These are phyloP conservation scores for Passiflora organensis DNA, from an alignment of 345 rosid species.

Conservation along the genomic window DNA sequence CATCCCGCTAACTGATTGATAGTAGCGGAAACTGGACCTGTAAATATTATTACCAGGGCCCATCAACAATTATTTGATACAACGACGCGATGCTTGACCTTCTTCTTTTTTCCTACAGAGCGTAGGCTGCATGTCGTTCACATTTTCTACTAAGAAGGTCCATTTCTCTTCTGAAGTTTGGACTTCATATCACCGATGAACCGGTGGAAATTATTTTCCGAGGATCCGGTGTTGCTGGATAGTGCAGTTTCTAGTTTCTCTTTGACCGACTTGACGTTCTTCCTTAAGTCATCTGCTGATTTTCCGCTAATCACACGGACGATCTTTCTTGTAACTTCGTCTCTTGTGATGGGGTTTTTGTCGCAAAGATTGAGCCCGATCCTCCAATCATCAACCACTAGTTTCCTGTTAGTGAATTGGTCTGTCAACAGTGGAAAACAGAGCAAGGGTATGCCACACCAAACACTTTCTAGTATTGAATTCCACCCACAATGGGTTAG, in stretches of 20 bases:
- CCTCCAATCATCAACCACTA: slow-evolving; percentile 79
- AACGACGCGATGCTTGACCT: too few relatives aligned
- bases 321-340: slow-evolving; percentile 39
- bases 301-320: slow-evolving; percentile 47
- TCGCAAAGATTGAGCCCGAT: slow-evolving; percentile 59
- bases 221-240: slow-evolving; percentile 35
- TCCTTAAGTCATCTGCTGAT: slow-evolving; percentile 29
- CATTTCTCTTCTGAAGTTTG: slow-evolving; percentile 22
- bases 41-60: too few relatives aligned
- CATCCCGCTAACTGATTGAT: too few relatives aligned
- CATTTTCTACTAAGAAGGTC: too few relatives aligned
- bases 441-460: slow-evolving; percentile 58
- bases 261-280: slow-evolving; percentile 36
- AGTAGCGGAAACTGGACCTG: too few relatives aligned
- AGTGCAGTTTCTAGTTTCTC: slow-evolving; percentile 40
- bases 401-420: slow-evolving; percentile 66
- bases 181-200: slow-evolving; percentile 36
- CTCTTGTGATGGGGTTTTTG: slow-evolving; percentile 22
- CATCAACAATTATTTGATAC: too few relatives aligned
- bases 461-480: slow-evolving; percentile 61
- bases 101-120: too few relatives aligned
- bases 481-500: slow-evolving; percentile 85
- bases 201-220: slow-evolving; percentile 35
- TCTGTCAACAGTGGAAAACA: slow-evolving; percentile 66
- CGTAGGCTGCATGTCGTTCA: too few relatives aligned